Conservation (phyloP, 305 asterid species). For the Rubia peregrina region DNA sequence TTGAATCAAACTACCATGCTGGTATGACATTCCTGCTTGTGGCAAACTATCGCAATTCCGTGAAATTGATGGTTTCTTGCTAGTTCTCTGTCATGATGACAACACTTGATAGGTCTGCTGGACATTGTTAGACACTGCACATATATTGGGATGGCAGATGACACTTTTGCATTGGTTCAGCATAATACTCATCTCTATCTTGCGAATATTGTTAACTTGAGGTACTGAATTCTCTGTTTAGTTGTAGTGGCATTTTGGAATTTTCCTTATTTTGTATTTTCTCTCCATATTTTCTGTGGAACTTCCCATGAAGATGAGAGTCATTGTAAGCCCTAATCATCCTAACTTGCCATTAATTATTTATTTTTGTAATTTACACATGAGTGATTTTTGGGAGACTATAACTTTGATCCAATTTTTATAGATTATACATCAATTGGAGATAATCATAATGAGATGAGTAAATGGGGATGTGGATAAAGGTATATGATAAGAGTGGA, state of each 20-base stretch:
- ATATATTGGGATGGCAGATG: conserved; percentile 96
- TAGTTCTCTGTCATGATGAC: neutral
- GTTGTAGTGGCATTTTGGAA: no score
- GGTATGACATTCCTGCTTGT: conserved; percentile 35
- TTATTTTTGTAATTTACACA: neutral
- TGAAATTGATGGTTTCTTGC: neutral
- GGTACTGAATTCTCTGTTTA: conserved; percentile 35
- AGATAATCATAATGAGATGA: conserved; percentile 2
- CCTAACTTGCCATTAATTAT: neutral
- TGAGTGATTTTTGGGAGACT: neutral
- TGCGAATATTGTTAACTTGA: conserved; percentile 78
- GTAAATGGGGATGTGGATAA: neutral
- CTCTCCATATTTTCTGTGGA: neutral
- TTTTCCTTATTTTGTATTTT: neutral
- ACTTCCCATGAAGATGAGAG: neutral
- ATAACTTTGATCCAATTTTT: neutral
- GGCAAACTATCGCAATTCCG: neutral
- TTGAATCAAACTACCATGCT: conserved; percentile 62
- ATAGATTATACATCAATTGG: neutral
- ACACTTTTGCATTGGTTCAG: conserved; percentile 73
- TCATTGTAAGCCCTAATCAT: neutral
- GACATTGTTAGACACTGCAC: conserved; percentile 78
- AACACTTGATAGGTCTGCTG: conserved; percentile 51
- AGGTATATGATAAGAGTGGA: neutral
- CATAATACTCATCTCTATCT: conserved; percentile 86